phyloP scores from a whole-genome alignment of 2,329 filamentous ascomycete species.

The Cladosporium sp. region DNA sequence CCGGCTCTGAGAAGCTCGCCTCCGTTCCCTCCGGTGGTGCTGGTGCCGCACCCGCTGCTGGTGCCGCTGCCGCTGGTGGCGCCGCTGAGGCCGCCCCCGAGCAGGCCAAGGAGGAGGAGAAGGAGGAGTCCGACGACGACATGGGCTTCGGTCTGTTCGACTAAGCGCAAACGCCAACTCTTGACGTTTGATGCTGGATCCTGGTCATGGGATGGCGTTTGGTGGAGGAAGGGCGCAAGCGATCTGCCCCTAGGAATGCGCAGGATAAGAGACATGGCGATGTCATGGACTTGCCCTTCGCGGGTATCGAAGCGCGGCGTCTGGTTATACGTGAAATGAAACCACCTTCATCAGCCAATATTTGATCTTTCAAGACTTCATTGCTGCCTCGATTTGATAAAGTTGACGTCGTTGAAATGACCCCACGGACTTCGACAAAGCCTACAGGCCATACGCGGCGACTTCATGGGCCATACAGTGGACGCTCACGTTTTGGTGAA shows the following conservation, averaged over 20 bases:
- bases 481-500: too few relatives aligned
- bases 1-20: slow-evolving; percentile 89
- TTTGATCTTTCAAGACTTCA: neutral
- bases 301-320: slow-evolving; percentile 5
- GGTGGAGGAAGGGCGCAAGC: slow-evolving; percentile 10
- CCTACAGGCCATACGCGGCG: too few relatives aligned
- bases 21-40: slow-evolving; percentile 92
- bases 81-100: slow-evolving; percentile 64
- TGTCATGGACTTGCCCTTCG: slow-evolving; percentile 9
- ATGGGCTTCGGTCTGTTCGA: slow-evolving; percentile 75
- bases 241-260: slow-evolving; percentile 5
- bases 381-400: too few relatives aligned
- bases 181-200: slow-evolving; percentile 7
- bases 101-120: slow-evolving; percentile 61
- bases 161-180: slow-evolving; percentile 35
- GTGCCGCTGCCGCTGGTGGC: slow-evolving; percentile 62
- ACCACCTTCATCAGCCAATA: slow-evolving; percentile 10
- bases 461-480: too few relatives aligned
- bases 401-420: too few relatives aligned
- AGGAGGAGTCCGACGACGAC: slow-evolving; percentile 73
- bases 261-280: slow-evolving; percentile 3
- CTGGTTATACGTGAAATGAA: slow-evolving; percentile 10
- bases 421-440: too few relatives aligned
- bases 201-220: slow-evolving; percentile 9
- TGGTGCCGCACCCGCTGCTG: slow-evolving; percentile 63